Evolutionary conservation across 495 filamentous ascomycete genomes (phyloP).

Genomic region (Penicillium silybi): DNA sequence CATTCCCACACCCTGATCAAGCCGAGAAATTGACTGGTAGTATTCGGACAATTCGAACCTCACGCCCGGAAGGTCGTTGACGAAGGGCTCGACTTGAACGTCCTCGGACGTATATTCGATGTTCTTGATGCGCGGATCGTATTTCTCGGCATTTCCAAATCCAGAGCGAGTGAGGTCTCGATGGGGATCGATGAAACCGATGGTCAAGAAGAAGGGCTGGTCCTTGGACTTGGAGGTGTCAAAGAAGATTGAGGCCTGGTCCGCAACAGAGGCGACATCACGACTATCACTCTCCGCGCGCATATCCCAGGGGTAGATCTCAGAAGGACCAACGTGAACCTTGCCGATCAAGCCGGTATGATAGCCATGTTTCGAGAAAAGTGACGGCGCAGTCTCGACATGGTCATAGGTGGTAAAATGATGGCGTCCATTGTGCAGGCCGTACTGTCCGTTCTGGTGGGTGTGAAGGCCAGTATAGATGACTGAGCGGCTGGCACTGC

Average conservation of each 20-base stretch:
- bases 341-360: conserved; percentile 44
- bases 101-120: conserved; percentile 16
- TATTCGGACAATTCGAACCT: conserved; percentile 41
- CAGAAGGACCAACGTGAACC: conserved; percentile 40
- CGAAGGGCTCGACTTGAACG: conserved; percentile 30
- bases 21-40: conserved; percentile 36
- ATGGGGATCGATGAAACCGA: conserved; percentile 45
- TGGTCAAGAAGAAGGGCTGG: conserved; percentile 38
- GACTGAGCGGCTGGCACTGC: conserved; percentile 39
- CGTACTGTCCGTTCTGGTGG: conserved; percentile 46
- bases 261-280: conserved; percentile 27
- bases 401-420: conserved; percentile 43
- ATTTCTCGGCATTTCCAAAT: conserved; percentile 36
- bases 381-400: conserved; percentile 34
- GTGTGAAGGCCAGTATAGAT: conserved; percentile 47
- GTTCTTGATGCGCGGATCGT: conserved; percentile 14
- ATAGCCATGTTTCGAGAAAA: conserved; percentile 34
- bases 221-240: conserved; percentile 19
- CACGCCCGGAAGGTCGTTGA: conserved; percentile 35
- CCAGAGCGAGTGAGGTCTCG: conserved; percentile 35
- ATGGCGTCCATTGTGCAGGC: conserved; percentile 26
- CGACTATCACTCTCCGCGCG: conserved; percentile 34
- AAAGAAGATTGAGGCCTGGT: conserved; percentile 34
- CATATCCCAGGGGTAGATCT: conserved; percentile 40
- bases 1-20: conserved; percentile 41